Base-by-base conservation (phyloP, 2,329 filamentous ascomycete genomes). In the Fonsecaea monophora region DNA sequence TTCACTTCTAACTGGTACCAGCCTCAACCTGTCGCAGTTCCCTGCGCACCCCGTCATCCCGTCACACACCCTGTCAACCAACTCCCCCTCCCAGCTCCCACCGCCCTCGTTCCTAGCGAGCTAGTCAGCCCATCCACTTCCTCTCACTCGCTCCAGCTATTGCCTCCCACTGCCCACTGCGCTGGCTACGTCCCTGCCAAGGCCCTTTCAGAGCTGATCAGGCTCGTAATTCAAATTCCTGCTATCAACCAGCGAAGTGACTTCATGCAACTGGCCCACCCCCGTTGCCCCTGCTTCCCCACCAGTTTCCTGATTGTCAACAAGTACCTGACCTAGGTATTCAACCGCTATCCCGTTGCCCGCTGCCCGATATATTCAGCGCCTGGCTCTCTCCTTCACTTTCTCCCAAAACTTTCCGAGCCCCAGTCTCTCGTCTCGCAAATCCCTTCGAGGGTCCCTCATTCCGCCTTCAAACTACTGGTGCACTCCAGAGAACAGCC, bases 71-170 rank as follows among this genome's bases (percentile, higher is more conserved):
- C 9, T 15, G 4, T 13, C 38, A 4, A 40, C 38, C 38, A 13
- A 8, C 5, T 3, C 18, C 4, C 21, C 18, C 5, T 12, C 18
- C 5, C 45, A 18, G 4, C 21, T 21, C 4, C 57, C 57, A 48
- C 40, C 30, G 8, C 30, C 57, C 25, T 21, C 38, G 13, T 48
- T 30, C n/a, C 34, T 38, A 50, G 38, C 30, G 18, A 18, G 7
- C 21, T 13, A 50, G 38, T 37, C 35, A 34, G 9, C 25, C 25
- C 25, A 40, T 10, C 7, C 40, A n/a, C 13, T 10, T 10, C 6
- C 15, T 60, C 34, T 25, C 57, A 60, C 40, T 58, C 25, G 40
- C 56, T 37, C 57, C 10, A 50, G 30, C 30, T 38, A 12, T 35
- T 48, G 10, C 13, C 15, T 25, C 25, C 25, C 25, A 25, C 25